Evolutionary conservation across 2,329 filamentous ascomycete species (phyloP), one percentile per base, ranked within the genome.

Genomic region (Zarea fungicola): DNA sequence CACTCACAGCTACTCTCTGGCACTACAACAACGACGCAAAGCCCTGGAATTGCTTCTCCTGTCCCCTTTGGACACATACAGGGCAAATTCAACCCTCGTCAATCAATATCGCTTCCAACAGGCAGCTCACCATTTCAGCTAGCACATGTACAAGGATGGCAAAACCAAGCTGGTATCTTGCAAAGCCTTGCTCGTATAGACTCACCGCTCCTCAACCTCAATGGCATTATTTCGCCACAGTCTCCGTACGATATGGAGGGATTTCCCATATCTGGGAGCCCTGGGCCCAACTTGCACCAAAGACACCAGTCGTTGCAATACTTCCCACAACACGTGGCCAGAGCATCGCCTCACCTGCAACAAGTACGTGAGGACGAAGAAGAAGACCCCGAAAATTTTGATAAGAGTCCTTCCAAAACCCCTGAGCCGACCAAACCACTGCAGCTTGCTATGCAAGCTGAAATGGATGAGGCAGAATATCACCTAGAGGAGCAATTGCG

Each of bases 381-480:
- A 55, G 85, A 87, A 51, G 64, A 66, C 1, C 53, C 51, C 22
- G 44, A 46, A 11, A 32, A 48, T 4, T 31, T 35, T 11, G 68
- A 61, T 56, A 76, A 79, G 64, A 78, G 71, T 49, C 73, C 72
- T 9, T 78, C 75, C 2, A 78, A 76, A 58, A 78, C 75, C 0
- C 74, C 78, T 0, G 76, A 83, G 57, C 70, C 75, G 9, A 49
- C 57, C 10, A 66, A 67, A 40, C 70, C 70, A 39, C 69, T 75
- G 45, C 66, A 70, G 40, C 86, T 91, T 57, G 90, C 90, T 56
- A 75, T 95, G 21, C 89, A 96, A 63, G 85, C 84, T 53, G 89
- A 93, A 56, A 85, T 95, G 49, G 85, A 93, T 42, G 87, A 91
- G 60, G 85, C 87, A 5, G 88, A 95, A 59, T 92, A 93, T 60